Conservation (phyloP, 2,329 filamentous ascomycete species). For the Coleophoma cylindrospora region DNA sequence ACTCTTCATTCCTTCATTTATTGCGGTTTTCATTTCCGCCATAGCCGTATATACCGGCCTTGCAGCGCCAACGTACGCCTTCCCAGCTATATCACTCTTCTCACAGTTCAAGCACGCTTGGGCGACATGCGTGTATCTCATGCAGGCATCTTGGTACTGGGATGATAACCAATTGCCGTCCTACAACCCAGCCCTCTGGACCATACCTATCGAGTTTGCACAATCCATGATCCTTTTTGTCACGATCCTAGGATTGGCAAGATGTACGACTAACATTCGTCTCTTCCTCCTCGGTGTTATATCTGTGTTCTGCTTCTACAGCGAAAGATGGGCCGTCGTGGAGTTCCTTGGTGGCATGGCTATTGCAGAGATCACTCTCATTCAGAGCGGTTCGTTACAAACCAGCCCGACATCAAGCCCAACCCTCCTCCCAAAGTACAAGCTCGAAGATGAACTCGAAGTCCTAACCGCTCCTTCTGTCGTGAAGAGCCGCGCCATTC, state of each 20-base stretch:
- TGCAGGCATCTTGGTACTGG: slow-evolving; percentile 16
- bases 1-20: slow-evolving; percentile 39
- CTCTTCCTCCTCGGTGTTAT: slow-evolving; percentile 16
- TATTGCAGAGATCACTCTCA: slow-evolving; percentile 38
- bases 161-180: slow-evolving; percentile 4
- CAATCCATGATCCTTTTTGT: slow-evolving; percentile 25
- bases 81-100: slow-evolving; percentile 26
- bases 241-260: slow-evolving; percentile 19
- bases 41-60: slow-evolving; percentile 38
- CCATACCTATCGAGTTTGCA: slow-evolving; percentile 25
- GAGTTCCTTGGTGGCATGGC: slow-evolving; percentile 42
- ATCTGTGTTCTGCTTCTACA: slow-evolving; percentile 20
- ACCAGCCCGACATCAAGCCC: slow-evolving; percentile 13
- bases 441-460: slow-evolving; percentile 4
- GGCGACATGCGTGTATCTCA: slow-evolving; percentile 33
- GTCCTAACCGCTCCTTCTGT: neutral
- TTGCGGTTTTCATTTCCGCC: slow-evolving; percentile 38
- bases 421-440: slow-evolving; percentile 14
- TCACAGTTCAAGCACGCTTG: slow-evolving; percentile 34
- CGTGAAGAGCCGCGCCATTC: slow-evolving; percentile 5
- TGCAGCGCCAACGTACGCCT: slow-evolving; percentile 39
- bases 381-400: slow-evolving; percentile 20
- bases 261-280: slow-evolving; percentile 16
- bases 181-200: slow-evolving; percentile 26
- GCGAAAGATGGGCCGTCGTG: slow-evolving; percentile 20